A percentile compares a stretch with the other conserved stretches of the same genome.
Evolutionary conservation across 768 basidiomycete species (phyloP).

Genomic region (Termitomyces sp.): DNA sequence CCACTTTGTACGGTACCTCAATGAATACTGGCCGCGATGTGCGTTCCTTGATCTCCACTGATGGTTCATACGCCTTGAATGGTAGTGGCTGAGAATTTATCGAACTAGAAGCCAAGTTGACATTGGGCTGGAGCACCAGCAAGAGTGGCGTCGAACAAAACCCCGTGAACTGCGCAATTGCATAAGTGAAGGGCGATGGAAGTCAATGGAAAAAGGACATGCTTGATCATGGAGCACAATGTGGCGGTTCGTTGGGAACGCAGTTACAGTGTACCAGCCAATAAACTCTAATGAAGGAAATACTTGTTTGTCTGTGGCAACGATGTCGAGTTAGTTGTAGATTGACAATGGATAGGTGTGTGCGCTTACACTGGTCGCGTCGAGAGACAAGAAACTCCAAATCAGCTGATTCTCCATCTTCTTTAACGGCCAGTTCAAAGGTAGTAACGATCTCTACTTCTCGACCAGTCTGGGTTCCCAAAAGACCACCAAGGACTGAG

Average conservation of each 20-base stretch:
- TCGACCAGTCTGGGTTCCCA: conserved; percentile 91
- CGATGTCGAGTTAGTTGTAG: conserved; percentile 10
- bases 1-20: conserved; percentile 83
- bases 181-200: background rate
- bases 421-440: conserved; percentile 81
- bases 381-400: conserved; percentile 79
- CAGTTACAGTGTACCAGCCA: conserved; percentile 94
- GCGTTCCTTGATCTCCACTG: conserved; percentile 80
- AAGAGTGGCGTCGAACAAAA: conserved; percentile 91
- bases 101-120: conserved; percentile 15
- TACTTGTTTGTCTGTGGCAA: conserved; percentile 84
- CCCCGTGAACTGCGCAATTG: conserved; percentile 61
- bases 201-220: conserved; percentile 9
- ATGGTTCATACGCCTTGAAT: conserved; percentile 91
- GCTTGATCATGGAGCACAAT: conserved; percentile 87
- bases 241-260: conserved; percentile 71
- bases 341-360: background rate
- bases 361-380: conserved; percentile 75
- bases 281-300: conserved; percentile 97
- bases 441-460: conserved; percentile 97
- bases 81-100: conserved; percentile 76
- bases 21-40: conserved; percentile 78
- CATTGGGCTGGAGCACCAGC: conserved; percentile 49
- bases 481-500: conserved; percentile 86
- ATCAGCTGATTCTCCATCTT: conserved; percentile 62